Percentiles rank a stretch among this genome's conserved stretches.
These are phyloP conservation scores for Stropharia rugosoannulata DNA, from an alignment of 768 basidiomycete genomes.

Conservation along the genomic window DNA sequence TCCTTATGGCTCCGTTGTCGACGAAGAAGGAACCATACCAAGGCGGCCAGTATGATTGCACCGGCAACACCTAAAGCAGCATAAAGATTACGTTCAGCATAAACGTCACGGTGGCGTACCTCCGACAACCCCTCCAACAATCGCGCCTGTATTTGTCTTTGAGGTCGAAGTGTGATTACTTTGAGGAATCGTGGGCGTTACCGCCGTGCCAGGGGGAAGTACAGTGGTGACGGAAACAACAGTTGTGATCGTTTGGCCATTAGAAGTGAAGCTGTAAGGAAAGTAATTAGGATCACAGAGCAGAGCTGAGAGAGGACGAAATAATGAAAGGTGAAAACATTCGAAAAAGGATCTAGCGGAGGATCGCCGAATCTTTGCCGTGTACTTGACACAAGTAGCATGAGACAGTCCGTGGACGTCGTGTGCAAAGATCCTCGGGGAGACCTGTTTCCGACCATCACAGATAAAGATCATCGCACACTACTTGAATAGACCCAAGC, in stretches of 20 bases:
- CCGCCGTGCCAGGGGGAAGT: conserved; percentile 10
- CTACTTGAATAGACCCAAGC: too few species aligned
- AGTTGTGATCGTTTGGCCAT: conserved; percentile 19
- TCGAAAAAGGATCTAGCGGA: background rate
- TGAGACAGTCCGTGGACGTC: too few species aligned
- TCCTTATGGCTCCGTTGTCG: conserved; percentile 17
- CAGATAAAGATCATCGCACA: too few species aligned
- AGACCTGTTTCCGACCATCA: too few species aligned
- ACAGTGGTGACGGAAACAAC: conserved; percentile 16
- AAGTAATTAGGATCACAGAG: background rate
- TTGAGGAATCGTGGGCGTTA: conserved; percentile 7
- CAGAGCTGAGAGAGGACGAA: background rate
- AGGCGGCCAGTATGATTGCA: conserved; percentile 10
- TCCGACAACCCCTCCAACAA: conserved; percentile 27
- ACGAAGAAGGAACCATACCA: conserved; percentile 19
- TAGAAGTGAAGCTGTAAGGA: conserved; percentile 15
- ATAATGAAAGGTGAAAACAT: background rate
- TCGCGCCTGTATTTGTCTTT: conserved; percentile 17
- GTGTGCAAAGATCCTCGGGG: too few species aligned
- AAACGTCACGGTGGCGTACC: conserved; percentile 11
- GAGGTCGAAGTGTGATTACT: conserved; percentile 7
- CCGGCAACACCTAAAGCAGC: conserved; percentile 15
- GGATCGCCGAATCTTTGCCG: background rate
- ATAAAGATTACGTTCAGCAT: background rate
- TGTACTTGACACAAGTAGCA: background rate